Evolutionary conservation across 1,139 yeast genomes (phyloP).

Genomic region (Nakaseomyces kungkrabaensis): DNA sequence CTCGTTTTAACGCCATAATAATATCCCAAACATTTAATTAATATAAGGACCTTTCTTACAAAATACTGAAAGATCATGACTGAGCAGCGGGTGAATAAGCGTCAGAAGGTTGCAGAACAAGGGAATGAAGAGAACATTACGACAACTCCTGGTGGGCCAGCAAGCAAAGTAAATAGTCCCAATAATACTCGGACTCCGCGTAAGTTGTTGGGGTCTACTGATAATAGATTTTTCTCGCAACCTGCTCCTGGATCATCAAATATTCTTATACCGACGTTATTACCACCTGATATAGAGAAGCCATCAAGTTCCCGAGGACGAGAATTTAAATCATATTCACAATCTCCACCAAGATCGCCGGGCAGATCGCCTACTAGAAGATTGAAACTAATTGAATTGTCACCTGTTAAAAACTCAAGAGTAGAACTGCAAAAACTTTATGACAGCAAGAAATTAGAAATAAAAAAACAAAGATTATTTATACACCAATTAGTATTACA

Average conservation of each 20-base stretch:
- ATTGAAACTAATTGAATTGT: constrained; percentile 32
- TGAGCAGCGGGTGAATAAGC: constrained; percentile 16
- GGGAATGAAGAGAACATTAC: neutral
- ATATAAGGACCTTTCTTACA: neutral
- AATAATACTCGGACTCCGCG: constrained; percentile 18
- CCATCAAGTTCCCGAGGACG: constrained; percentile 16
- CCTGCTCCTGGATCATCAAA: constrained; percentile 21
- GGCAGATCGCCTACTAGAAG: constrained; percentile 31
- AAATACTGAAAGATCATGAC: constrained; percentile 1
- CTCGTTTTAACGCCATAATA: too few relatives aligned
- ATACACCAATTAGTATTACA: constrained; percentile 64
- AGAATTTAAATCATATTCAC: constrained; percentile 22
- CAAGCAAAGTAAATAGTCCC: neutral
- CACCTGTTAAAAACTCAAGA: constrained; percentile 32
- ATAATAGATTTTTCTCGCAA: constrained; percentile 17
- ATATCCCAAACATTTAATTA: too few relatives aligned
- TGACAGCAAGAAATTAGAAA: constrained; percentile 20
- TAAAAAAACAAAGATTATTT: constrained; percentile 43
- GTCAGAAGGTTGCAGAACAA: constrained; percentile 7
- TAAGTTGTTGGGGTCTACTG: constrained; percentile 22
- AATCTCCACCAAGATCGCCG: constrained; percentile 32
- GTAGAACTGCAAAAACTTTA: constrained; percentile 26
- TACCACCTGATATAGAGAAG: constrained; percentile 14
- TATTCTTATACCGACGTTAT: constrained; percentile 14
- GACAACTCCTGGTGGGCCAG: neutral